Base-by-base conservation (phyloP, 1,284 basidiomycete species). In the Sphaerobolus stellatus region DNA sequence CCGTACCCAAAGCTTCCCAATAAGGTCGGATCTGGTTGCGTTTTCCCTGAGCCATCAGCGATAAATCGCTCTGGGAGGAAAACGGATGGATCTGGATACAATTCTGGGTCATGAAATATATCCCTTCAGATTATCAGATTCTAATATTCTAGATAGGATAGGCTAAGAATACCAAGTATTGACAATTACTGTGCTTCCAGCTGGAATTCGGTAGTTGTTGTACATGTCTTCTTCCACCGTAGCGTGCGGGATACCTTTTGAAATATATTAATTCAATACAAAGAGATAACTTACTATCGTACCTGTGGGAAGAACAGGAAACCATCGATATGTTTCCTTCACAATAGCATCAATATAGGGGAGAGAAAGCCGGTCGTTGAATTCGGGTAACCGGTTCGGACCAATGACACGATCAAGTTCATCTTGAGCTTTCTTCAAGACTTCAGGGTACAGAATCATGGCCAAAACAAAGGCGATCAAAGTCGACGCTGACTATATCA, bases 311-410 rank as follows among this genome's bases (percentile, higher is more conserved):
- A 30, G 7, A 1, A 47, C 44, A 20, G 28, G 46, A 29, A 29
- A 49, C 66, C 65, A 67, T 18, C 64, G 54, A 25, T 65, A 31
- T 7, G 61, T 58, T 51, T 70, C 68, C 40, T 65, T 60, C 4
- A 68, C 58, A 9, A 63, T 51, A 1, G 62, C 61, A n/a, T 59
- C 48, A 20, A 67, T 51, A 50, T 65, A 67, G 5, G 64, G 61
- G 29, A 68, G 47, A 9, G 49, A 40, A 9, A 52, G 50, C 16
- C 62, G 36, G 44, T 70, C 68, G 5, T 48, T 55, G 25, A 68
- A 62, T 9, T 58, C 57, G 1, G 68, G 68, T 7, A 68, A 36
- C 36, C 66, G 48, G 14, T 61, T 58, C 8, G 41, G 28, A 9
- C 64, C 63, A 47, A 65, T 56, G 9, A 65, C 61, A 20, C 44